A percentile compares a stretch with the other conserved stretches of the same genome.
These are phyloP conservation scores for Flaveria linearis DNA, from an alignment of 129 eudicot species.

Conservation along the genomic window DNA sequence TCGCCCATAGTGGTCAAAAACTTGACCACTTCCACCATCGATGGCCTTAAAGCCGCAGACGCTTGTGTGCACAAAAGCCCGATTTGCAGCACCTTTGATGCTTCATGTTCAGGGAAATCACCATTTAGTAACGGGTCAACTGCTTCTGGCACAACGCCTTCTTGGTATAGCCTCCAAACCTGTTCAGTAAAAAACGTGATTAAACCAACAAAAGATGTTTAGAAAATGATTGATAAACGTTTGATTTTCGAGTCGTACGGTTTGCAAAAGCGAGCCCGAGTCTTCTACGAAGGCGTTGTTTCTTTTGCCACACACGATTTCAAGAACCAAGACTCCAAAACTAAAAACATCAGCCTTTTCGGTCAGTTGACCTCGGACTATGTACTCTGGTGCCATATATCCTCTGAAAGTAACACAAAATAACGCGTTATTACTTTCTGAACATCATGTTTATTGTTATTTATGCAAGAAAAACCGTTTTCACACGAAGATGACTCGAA, in stretches of 20 bases:
- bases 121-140: constrained; percentile 52
- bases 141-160: constrained; percentile 38
- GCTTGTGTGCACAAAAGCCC: constrained; percentile 80
- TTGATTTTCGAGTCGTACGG: constrained; percentile 40
- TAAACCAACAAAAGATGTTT: not conserved
- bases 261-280: constrained; percentile 62
- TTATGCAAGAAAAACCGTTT: not conserved
- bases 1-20: constrained; percentile 37
- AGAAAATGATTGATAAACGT: not conserved
- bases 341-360: constrained; percentile 84
- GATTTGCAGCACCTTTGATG: constrained; percentile 44
- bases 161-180: constrained; percentile 66
- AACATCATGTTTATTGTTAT: not conserved
- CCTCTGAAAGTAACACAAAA: constrained; percentile 46
- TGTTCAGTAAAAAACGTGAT: constrained; percentile 7
- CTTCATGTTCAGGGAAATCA: constrained; percentile 53
- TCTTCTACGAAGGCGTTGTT: constrained; percentile 62
- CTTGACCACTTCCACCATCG: constrained; percentile 59
- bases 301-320: constrained; percentile 60
- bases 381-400: constrained; percentile 85
- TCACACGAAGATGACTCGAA: not conserved
- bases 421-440: not conserved
- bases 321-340: constrained; percentile 75
- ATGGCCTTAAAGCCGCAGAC: constrained; percentile 60
- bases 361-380: constrained; percentile 78